A percentile compares a stretch with the other conserved stretches of the same genome.
phyloP scores from a whole-genome alignment of 208 protist species.

The Leishmania aethiopica region DNA sequence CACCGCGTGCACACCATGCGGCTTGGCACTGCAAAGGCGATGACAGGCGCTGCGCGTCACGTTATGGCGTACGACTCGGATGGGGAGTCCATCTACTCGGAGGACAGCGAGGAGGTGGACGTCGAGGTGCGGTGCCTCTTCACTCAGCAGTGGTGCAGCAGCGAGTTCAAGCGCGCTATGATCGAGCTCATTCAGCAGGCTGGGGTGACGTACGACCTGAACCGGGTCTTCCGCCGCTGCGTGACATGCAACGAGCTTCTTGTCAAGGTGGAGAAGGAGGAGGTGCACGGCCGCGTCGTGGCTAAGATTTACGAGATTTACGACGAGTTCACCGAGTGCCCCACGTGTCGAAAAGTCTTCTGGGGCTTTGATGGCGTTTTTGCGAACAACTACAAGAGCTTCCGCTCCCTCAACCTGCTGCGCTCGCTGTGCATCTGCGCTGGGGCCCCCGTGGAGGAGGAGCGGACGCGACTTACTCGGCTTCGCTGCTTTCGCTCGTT shows the following conservation, averaged over 20 bases:
- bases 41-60: neutral
- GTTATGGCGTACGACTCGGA: constrained; percentile 82
- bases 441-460: constrained; percentile 25
- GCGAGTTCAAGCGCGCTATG: constrained; percentile 48
- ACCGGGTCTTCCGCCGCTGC: constrained; percentile 63
- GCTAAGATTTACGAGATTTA: constrained; percentile 66
- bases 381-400: constrained; percentile 81
- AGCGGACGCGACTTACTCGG: constrained; percentile 23
- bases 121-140: constrained; percentile 36
- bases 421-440: constrained; percentile 50
- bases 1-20: constrained; percentile 17
- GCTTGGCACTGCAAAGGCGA: neutral
- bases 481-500: constrained; percentile 66
- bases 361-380: constrained; percentile 73
- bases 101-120: constrained; percentile 28
- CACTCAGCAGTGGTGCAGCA: constrained; percentile 48
- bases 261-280: constrained; percentile 42
- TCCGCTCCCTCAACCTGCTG: constrained; percentile 64
- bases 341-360: constrained; percentile 73
- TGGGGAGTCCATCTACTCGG: constrained; percentile 71
- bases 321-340: constrained; percentile 71
- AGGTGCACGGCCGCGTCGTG: constrained; percentile 49
- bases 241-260: constrained; percentile 69
- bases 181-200: constrained; percentile 41
- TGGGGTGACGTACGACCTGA: constrained; percentile 39